Evolutionary conservation across 352 stramenopile genomes (phyloP), one percentile per base, ranked within the genome.

Genomic region (Peronospora destructor): DNA sequence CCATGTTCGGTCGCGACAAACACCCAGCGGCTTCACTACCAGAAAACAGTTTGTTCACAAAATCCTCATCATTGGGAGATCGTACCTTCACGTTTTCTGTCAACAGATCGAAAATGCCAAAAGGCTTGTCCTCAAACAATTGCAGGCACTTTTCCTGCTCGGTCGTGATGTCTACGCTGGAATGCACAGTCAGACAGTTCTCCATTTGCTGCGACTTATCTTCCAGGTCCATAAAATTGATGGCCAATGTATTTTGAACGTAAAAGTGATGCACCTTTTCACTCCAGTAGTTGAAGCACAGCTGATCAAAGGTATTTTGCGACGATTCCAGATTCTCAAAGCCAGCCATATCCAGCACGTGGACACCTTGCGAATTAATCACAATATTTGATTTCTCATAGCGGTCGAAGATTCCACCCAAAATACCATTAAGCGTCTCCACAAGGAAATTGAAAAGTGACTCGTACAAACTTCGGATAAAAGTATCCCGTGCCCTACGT

Each of bases 261-360:
- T 85, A 92, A 43, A 89, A 88, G 32, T 73, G 73, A 50, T 85
- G 76, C 14, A 87, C 73, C 35, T 90, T 92, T 52, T 92, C 78
- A 48, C 76, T 85, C 81, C 81, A 92, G 53, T 92, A 92, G 39
- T 92, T 88, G 42, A 80, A 82, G 40, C 78, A 88, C 9, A 90
- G 62, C 53, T 88, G 76, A 45, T 90, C 76, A 37, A 92, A 88
- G 14, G 74, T 77, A 38, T 86, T 86, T 30, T 76, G 54, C n/a
- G 64, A 59, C 4, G 62, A 59, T 17, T 82, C 73, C 9, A 87
- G 41, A 34, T 71, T 78, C 39, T 88, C 74, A 29, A 87, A 88
- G 4, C 81, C 81, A 14, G 87, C 75, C 56, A 84, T 84, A 56
- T 92, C 81, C 16, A 90, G 59, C 28, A 92, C 76, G 45, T 92